Percentiles rank a stretch among this genome's conserved stretches.
Evolutionary conservation across 805 yeast species (phyloP).

Genomic region (Kodamaea restingae): DNA sequence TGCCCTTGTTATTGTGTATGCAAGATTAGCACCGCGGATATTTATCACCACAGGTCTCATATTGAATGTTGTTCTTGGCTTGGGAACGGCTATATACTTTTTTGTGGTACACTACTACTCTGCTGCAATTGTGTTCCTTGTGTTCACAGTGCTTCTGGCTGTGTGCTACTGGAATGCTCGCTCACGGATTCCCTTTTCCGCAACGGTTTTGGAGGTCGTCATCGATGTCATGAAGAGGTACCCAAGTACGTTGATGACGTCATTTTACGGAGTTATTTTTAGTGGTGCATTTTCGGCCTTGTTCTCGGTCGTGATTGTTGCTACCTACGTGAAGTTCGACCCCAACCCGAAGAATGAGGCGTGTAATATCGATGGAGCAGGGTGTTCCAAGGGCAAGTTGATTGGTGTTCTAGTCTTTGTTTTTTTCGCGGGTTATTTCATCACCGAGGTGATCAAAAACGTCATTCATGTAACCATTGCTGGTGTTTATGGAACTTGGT

Average conservation of each 20-base stretch:
- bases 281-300: constrained; percentile 62
- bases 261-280: constrained; percentile 56
- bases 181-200: constrained; percentile 67
- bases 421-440: constrained; percentile 78
- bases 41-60: constrained; percentile 70
- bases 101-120: constrained; percentile 67
- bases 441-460: constrained; percentile 78
- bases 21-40: constrained; percentile 58
- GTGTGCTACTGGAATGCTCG: constrained; percentile 73
- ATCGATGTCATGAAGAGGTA: constrained; percentile 71
- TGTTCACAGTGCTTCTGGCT: constrained; percentile 61
- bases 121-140: constrained; percentile 71
- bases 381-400: constrained; percentile 54
- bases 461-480: constrained; percentile 76
- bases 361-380: constrained; percentile 50
- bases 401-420: constrained; percentile 69
- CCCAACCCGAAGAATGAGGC: constrained; percentile 50
- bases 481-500: constrained; percentile 90
- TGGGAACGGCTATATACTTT: constrained; percentile 75
- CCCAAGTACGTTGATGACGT: constrained; percentile 64
- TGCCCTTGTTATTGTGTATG: constrained; percentile 50
- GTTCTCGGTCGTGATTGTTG: constrained; percentile 64
- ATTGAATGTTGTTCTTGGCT: constrained; percentile 60
- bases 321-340: constrained; percentile 74
- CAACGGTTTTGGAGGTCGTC: constrained; percentile 63